Base-by-base conservation (phyloP, 2,329 filamentous ascomycete genomes). In the Cercospora zeina region DNA sequence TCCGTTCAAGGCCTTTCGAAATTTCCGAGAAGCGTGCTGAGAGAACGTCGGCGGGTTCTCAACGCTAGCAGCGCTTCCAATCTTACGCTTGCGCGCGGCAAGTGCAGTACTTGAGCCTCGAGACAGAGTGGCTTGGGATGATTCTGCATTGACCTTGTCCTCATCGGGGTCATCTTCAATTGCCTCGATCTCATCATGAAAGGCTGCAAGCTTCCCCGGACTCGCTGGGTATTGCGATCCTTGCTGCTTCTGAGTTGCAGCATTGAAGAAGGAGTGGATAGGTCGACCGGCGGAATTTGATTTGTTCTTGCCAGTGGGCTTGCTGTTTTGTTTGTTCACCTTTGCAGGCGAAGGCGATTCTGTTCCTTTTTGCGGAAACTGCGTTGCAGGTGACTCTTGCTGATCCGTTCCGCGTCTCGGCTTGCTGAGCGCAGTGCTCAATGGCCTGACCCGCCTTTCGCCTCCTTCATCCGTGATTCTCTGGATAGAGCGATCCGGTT, bases 261-360 rank as follows among this genome's bases (percentile, higher is more conserved):
- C 73, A 69, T 76, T 79, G 72, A 82, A 82, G 73, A 82, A 82
- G 14, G 79, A 81, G 36, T 76, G 78, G 54, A 81, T 80, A 9
- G 78, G 74, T 66, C 78, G 80, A 27, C 54, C 65, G 64, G 74
- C 73, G 37, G 74, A 64, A 37, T 75, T 71, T 65, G 75, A 72
- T 16, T 74, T 67, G 60, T 78, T 77, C n/a, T 71, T 71, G 16
- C 70, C 69, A 54, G 73, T 72, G 30, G 55, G 24, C 55, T 70
- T 71, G 19, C 21, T 66, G 66, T 19, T 56, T 39, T 47, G 61
- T 70, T 31, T 54, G 49, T 6, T 69, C 66, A 19, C 69, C 67
- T 57, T 33, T 31, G 36, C 14, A 33, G 24, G 65, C 61, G 57
- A 65, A 61, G 21, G 65, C 36, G 49, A 34, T 54, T n/a, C 33